Evolutionary conservation across 306 rosid species (phyloP).

Genomic region (Comarum palustre): DNA sequence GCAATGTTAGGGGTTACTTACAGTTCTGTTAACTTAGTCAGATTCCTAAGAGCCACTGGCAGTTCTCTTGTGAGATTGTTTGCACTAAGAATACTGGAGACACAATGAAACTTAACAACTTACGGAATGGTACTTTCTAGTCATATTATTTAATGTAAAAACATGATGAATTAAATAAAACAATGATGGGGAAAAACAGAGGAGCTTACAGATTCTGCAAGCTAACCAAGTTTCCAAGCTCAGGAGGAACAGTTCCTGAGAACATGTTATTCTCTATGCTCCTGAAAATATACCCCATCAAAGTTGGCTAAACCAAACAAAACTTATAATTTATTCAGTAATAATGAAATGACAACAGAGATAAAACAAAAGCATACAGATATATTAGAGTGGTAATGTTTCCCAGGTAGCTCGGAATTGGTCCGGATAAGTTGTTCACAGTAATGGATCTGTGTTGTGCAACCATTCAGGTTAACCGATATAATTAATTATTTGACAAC

Average conservation of each 20-base stretch:
- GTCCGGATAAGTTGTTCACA: slow-evolving; percentile 31
- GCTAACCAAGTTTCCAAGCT: slow-evolving; percentile 22
- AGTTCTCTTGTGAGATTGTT: slow-evolving; percentile 32
- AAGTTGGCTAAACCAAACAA: neutral
- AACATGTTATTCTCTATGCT: slow-evolving; percentile 19
- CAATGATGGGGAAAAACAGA: neutral
- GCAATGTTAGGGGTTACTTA: slow-evolving; percentile 8
- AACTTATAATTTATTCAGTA: neutral
- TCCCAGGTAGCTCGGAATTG: slow-evolving; percentile 25
- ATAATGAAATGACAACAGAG: neutral
- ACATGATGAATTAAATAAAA: neutral
- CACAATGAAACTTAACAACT: slow-evolving; percentile 1
- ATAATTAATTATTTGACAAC: neutral
- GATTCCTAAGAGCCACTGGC: slow-evolving; percentile 2
- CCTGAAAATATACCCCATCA: slow-evolving; percentile 5
- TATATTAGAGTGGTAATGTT: neutral
- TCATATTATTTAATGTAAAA: neutral
- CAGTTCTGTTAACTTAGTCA: slow-evolving; percentile 24
- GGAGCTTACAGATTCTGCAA: slow-evolving; percentile 23
- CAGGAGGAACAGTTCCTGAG: slow-evolving; percentile 22
- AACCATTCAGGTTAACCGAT: neutral
- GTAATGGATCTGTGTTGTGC: slow-evolving; percentile 2
- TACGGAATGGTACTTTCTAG: neutral
- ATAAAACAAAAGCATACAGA: slow-evolving; percentile 13
- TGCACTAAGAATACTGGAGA: slow-evolving; percentile 18